These are phyloP conservation scores for Xerocomus nothofagi DNA, from an alignment of 1,284 basidiomycete genomes.

Conservation along the genomic window DNA sequence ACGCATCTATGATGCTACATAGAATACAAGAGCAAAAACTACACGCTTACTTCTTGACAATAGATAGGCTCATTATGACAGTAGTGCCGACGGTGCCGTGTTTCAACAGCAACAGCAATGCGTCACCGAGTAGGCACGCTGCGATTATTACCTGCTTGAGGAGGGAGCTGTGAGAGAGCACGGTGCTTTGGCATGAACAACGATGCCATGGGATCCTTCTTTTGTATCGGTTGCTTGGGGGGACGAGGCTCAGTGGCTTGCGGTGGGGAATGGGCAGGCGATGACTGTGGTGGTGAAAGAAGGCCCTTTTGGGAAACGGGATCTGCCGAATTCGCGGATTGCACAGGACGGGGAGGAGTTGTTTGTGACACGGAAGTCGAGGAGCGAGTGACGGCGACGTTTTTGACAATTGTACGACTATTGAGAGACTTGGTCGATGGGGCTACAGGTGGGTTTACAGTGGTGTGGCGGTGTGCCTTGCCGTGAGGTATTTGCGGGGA, in stretches of 20 bases:
- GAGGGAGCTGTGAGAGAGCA: conserved; percentile 58
- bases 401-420: conserved; percentile 45
- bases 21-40: conserved; percentile 14
- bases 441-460: conserved; percentile 36
- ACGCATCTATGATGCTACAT: conserved; percentile 17
- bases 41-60: conserved; percentile 2
- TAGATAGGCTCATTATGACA: conserved; percentile 14
- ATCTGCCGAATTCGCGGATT: conserved; percentile 13
- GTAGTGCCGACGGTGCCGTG: neutral
- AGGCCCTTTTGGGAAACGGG: conserved; percentile 16
- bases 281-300: conserved; percentile 17
- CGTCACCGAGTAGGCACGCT: conserved; percentile 27
- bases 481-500: conserved; percentile 49
- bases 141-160: conserved; percentile 26
- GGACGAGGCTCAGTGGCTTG: conserved; percentile 25
- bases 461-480: conserved; percentile 42
- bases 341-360: conserved; percentile 9
- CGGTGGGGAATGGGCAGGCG: conserved; percentile 18
- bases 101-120: neutral
- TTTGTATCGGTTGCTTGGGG: conserved; percentile 41
- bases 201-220: conserved; percentile 64
- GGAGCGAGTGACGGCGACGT: conserved; percentile 39
- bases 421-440: conserved; percentile 35
- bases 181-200: conserved; percentile 77
- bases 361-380: conserved; percentile 18